These are phyloP conservation scores for Wickerhamomyces bisporus DNA, from an alignment of 805 yeast species.

Conservation along the genomic window DNA sequence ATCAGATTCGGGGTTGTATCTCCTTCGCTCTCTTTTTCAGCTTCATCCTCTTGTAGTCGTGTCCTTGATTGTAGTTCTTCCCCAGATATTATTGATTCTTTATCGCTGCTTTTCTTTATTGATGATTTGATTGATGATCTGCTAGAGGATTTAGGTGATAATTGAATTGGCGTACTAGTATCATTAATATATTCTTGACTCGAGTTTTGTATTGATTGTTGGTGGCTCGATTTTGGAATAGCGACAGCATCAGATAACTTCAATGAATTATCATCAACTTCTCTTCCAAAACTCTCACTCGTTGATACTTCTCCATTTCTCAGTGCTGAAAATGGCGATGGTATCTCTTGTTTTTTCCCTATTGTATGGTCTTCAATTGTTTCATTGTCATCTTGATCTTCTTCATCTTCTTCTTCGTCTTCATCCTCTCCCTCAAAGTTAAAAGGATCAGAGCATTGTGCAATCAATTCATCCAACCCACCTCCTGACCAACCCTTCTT, in stretches of 20 bases:
- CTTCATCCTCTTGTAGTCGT: no score
- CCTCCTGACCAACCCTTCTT: constrained; percentile 86
- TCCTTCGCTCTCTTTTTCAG: constrained; percentile 1
- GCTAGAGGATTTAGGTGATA: no score
- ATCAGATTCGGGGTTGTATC: background rate
- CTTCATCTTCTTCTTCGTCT: constrained; percentile 10
- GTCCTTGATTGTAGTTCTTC: no score
- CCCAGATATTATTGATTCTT: background rate
- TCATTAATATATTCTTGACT: constrained; percentile 8
- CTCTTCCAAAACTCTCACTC: background rate
- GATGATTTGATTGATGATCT: no score
- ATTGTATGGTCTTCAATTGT: background rate
- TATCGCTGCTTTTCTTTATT: background rate
- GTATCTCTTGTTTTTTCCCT: background rate
- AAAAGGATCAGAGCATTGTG: constrained; percentile 64
- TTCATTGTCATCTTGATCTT: constrained; percentile 4
- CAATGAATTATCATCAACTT: constrained; percentile 2
- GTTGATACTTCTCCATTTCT: background rate
- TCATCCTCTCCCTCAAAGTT: constrained; percentile 19
- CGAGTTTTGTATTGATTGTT: constrained; percentile 13
- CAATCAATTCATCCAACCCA: constrained; percentile 67
- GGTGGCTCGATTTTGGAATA: constrained; percentile 8
- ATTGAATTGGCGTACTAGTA: constrained; percentile 21
- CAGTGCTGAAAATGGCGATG: background rate
- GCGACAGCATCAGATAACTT: background rate